Base-by-base conservation (phyloP, 768 basidiomycete genomes). In the Kockovaella imperatae region DNA sequence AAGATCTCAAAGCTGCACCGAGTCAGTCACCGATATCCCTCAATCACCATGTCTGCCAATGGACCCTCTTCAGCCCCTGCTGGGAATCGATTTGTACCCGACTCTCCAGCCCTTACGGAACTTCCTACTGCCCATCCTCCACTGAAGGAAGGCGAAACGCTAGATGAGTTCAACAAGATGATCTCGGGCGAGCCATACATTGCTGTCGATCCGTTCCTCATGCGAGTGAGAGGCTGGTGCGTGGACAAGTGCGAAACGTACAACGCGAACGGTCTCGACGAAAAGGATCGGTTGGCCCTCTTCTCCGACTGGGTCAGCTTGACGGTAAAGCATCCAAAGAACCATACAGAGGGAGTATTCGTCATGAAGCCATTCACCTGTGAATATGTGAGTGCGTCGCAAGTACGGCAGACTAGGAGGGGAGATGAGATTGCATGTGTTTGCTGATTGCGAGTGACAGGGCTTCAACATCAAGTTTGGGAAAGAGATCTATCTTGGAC, bases 381-480 rank as follows among this genome's bases (percentile, higher is more conserved):
- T 28, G 40, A 42, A 28, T 42, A 42, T 42, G 40, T 42, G 24
- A 28, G 40, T 42, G 31, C 10, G 31, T n/a, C 10, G 31, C 10
- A 32, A 10, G 10, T 32, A n/a, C n/a, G 31, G 31, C n/a, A 10
- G 31, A n/a, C 10, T n/a, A n/a, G 31, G n/a, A n/a, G 31, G 31
- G 10, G 10, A 32, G 31, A 32, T 32, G 31, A n/a, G n/a, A n/a
- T 32, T 42, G 11, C 7, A 8, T 8, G 21, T 38, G 36, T 14
- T 7, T 38, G 36, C 10, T 8, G 18, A 10, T 13, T 20, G 40
- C 25, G n/a, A n/a, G n/a, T 28, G 4, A 32, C 42, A 69, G 64
- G 65, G 61, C 15, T 65, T 64, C 50, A 67, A 64, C 45, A 49
- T 67, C 15, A 54, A 50, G 11, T 42, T 69, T 26, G 63, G 63